These are phyloP conservation scores for Neoascochyta sp. DNA, from an alignment of 2,329 filamentous ascomycete species.

Conservation along the genomic window DNA sequence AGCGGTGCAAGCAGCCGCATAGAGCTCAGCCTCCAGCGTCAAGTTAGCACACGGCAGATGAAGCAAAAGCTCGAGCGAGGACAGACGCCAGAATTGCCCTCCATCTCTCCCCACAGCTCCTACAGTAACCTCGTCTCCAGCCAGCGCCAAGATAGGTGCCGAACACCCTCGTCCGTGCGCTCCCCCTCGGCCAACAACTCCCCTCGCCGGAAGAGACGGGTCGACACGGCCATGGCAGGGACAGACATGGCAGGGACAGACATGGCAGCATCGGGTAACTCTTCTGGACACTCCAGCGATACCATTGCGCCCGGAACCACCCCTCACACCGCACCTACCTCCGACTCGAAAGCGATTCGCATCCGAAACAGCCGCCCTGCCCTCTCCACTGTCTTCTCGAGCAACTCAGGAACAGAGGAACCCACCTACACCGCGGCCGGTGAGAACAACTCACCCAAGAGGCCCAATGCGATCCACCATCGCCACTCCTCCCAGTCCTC, in stretches of 20 bases:
- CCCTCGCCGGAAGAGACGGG: constrained; percentile 22
- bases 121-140: constrained; percentile 23
- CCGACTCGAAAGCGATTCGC: constrained; percentile 22
- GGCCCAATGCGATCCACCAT: constrained; percentile 11
- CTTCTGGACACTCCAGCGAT: constrained; percentile 23
- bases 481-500: constrained; percentile 21
- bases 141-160: constrained; percentile 32
- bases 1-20: constrained; percentile 42
- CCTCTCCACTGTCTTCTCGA: constrained; percentile 36
- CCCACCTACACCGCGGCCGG: constrained; percentile 7
- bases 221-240: constrained; percentile 26
- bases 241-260: constrained; percentile 22
- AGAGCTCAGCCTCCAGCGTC: constrained; percentile 36
- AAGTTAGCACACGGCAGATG: constrained; percentile 39
- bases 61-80: constrained; percentile 36
- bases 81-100: constrained; percentile 34
- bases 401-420: constrained; percentile 19
- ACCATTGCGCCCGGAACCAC: constrained; percentile 15
- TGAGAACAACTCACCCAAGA: constrained; percentile 17
- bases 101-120: constrained; percentile 37
- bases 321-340: constrained; percentile 7
- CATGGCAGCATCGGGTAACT: constrained; percentile 18
- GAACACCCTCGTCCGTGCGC: constrained; percentile 24
- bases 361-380: constrained; percentile 26
- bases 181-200: constrained; percentile 31